Percentiles rank a stretch among this genome's conserved stretches.
Evolutionary conservation across 306 rosid genomes (phyloP).

Genomic region (Nissolia schottii): DNA sequence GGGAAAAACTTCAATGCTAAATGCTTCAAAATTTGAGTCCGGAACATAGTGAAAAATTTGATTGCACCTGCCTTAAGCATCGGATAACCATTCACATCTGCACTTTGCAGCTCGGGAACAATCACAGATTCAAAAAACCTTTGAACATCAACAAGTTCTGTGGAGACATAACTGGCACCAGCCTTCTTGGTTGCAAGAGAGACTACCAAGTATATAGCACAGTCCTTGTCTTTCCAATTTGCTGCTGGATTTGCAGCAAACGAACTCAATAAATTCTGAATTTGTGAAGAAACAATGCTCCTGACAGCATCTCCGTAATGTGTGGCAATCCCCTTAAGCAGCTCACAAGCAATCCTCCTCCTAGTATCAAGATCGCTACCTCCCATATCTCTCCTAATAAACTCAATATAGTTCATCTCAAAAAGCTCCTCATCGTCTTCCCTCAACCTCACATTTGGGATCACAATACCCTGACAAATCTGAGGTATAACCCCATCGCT

Average conservation of each 20-base stretch:
- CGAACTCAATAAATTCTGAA: slow-evolving; percentile 61
- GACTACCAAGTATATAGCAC: slow-evolving; percentile 93
- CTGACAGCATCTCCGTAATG: slow-evolving; percentile 50
- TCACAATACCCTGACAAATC: slow-evolving; percentile 89
- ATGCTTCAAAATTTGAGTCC: slow-evolving; percentile 64
- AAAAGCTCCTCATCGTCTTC: slow-evolving; percentile 89
- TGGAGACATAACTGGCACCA: slow-evolving; percentile 68
- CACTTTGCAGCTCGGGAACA: slow-evolving; percentile 73
- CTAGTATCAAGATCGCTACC: slow-evolving; percentile 98
- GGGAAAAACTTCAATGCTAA: slow-evolving; percentile 54
- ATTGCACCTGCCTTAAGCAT: slow-evolving; percentile 98
- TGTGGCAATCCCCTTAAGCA: slow-evolving; percentile 52
- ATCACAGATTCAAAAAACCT: slow-evolving; percentile 80
- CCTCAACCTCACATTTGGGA: slow-evolving; percentile 92
- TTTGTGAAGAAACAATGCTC: slow-evolving; percentile 63
- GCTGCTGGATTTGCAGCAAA: slow-evolving; percentile 47
- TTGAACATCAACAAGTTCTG: slow-evolving; percentile 89
- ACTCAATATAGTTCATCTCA: slow-evolving; percentile 85
- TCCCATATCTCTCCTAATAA: slow-evolving; percentile 93
- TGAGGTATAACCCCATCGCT: slow-evolving; percentile 80
- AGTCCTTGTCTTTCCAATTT: slow-evolving; percentile 97
- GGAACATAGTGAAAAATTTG: slow-evolving; percentile 85
- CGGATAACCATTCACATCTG: slow-evolving; percentile 70
- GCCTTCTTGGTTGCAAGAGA: slow-evolving; percentile 93
- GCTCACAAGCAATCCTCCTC: slow-evolving; percentile 96